Base-by-base conservation (phyloP, 768 basidiomycete genomes). In the Termitomyces sp. region DNA sequence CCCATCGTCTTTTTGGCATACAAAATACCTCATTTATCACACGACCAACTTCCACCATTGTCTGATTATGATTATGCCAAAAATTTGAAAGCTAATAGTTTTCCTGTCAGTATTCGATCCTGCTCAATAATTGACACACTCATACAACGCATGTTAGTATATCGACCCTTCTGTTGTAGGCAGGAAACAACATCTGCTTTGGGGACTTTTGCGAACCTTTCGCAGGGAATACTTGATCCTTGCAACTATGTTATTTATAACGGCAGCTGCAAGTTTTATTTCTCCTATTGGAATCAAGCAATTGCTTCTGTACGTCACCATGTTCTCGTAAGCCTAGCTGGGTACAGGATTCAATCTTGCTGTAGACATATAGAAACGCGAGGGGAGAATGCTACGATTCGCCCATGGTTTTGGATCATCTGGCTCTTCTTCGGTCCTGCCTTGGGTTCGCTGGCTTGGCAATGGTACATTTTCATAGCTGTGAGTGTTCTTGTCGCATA, bases 351-450 rank as follows among this genome's bases (percentile, higher is more conserved):
- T 47, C 16, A 25, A 28, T 34, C 44, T 21, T 23, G 66, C 70
- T 58, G 70, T 53, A 84, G 80, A 37, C 84, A 88, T 63, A 68
- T 90, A 17, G 86, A 88, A 68, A 76, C 67, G 3, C 68, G 72
- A 12, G 83, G 82, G 3, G 63, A 76, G 55, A 74, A 68, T 23
- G 74, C 84, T 0, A 61, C 68, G 7, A 67, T 86, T 30, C 77
- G 78, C 35, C 88, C 88, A 1, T 88, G 87, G 81, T 79, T 89
- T 7, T 90, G 88, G 87, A 78, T 89, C 14, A 32, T 69, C 0
- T 70, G 72, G 64, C 70, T 85, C 12, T 77, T 83, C 58, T 46
- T 78, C 5, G 82, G 81, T 12, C 79, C 82, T 12, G 64, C 73
- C 4, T 0, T 77, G 10, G 70, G 67, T 12, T 71, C 78, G 5